These are phyloP conservation scores for Linum lewisii DNA, from an alignment of 345 rosid species.

Conservation along the genomic window DNA sequence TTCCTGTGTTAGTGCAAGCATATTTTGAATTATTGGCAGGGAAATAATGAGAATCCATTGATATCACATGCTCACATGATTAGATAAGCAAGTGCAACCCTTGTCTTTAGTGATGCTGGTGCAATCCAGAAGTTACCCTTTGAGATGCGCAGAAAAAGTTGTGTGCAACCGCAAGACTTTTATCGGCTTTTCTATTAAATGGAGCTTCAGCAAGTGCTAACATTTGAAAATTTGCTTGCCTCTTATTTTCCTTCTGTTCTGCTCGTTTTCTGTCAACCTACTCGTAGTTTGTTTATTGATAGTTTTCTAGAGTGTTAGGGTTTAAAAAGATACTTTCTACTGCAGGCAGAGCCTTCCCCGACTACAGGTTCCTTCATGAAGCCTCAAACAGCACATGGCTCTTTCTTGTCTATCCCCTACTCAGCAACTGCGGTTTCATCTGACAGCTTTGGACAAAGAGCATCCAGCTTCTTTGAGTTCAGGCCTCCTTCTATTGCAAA, in stretches of 20 bases:
- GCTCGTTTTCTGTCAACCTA: constrained; percentile 4
- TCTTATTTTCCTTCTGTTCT: constrained; percentile 3
- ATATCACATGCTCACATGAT: constrained; percentile 15
- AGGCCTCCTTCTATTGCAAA: constrained; percentile 57
- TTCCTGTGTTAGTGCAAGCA: constrained; percentile 10
- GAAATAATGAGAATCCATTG: constrained; percentile 9
- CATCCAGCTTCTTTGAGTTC: constrained; percentile 60
- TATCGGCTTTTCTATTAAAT: constrained; percentile 5
- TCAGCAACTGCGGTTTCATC: constrained; percentile 30
- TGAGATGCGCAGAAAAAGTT: background rate
- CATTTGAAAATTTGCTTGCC: constrained; percentile 11
- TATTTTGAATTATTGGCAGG: constrained; percentile 7
- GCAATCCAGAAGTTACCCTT: constrained; percentile 6
- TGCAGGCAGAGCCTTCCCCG: constrained; percentile 94
- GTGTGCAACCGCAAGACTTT: constrained; percentile 4
- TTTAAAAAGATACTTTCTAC: background rate
- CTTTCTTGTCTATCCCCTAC: constrained; percentile 30
- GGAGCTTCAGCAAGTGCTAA: constrained; percentile 1
- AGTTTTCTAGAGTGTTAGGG: background rate
- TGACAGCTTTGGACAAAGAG: constrained; percentile 35
- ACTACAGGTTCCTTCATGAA: constrained; percentile 81
- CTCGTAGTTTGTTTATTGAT: background rate
- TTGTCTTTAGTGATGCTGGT: constrained; percentile 13
- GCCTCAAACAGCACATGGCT: constrained; percentile 39
- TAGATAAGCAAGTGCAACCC: constrained; percentile 5